Percentiles rank a stretch among this genome's conserved stretches.
These are phyloP conservation scores for Gymnopilus dilepis DNA, from an alignment of 768 basidiomycete species.

Conservation along the genomic window DNA sequence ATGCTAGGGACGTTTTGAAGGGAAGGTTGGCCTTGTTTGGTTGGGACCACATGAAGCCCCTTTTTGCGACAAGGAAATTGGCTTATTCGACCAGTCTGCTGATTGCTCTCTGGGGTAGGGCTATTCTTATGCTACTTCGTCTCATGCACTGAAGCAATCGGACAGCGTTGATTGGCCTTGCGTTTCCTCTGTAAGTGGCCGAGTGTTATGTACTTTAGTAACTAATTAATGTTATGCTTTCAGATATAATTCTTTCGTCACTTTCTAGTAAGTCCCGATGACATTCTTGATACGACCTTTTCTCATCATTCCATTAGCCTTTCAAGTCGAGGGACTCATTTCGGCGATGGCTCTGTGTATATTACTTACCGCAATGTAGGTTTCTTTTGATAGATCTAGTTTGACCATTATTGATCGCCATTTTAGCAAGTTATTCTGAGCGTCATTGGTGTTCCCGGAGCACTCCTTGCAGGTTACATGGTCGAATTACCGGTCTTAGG, in stretches of 20 bases:
- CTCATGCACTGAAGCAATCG: not conserved
- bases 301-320: conserved; percentile 44
- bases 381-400: not conserved
- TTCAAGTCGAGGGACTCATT: conserved; percentile 65
- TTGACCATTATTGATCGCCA: not conserved
- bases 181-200: conserved; percentile 52
- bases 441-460: conserved; percentile 71
- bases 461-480: conserved; percentile 72
- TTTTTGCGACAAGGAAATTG: conserved; percentile 69
- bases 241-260: conserved; percentile 37
- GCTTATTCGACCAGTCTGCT: conserved; percentile 70
- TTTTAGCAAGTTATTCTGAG: conserved; percentile 72
- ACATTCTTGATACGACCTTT: not conserved
- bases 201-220: conserved; percentile 38
- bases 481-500: conserved; percentile 71
- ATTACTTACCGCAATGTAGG: conserved; percentile 76
- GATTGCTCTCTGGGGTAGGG: conserved; percentile 54
- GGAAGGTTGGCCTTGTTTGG: conserved; percentile 40
- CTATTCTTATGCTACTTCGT: not conserved
- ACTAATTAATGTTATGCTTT: not conserved
- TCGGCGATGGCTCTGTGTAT: conserved; percentile 71
- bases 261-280: conserved; percentile 32
- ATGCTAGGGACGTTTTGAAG: conserved; percentile 20
- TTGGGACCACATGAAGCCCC: conserved; percentile 51
- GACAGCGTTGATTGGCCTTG: conserved; percentile 76